Percentiles rank a stretch among this genome's conserved stretches.
phyloP scores from a whole-genome alignment of 768 basidiomycete genomes.

The Phlebiopsis gigantea region DNA sequence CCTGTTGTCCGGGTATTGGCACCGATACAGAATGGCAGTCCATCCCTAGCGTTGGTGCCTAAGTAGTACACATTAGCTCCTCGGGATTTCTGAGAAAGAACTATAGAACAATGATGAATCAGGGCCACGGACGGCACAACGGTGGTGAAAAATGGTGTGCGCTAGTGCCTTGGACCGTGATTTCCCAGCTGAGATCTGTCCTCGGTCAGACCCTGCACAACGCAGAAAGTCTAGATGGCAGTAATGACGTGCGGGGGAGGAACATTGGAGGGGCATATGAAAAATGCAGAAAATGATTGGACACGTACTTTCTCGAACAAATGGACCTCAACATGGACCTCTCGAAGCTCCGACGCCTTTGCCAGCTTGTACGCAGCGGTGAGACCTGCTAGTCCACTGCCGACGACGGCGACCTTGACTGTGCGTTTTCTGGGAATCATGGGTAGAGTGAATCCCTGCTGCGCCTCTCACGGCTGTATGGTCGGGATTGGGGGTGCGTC shows the following conservation, averaged over 20 bases:
- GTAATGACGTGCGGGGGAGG: neutral
- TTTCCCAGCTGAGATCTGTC: neutral
- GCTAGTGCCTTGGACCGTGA: neutral
- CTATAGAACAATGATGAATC: neutral
- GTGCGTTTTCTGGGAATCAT: conserved; percentile 18
- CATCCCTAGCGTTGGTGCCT: conserved; percentile 62
- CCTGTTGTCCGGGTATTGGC: conserved; percentile 28
- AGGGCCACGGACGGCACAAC: neutral
- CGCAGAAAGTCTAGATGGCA: neutral
- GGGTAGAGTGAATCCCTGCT: neutral
- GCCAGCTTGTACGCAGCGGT: conserved; percentile 59
- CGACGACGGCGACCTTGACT: conserved; percentile 64
- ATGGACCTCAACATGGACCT: conserved; percentile 59
- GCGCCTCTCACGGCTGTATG: neutral
- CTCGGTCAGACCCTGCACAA: neutral
- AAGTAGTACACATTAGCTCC: neutral
- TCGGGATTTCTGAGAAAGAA: neutral
- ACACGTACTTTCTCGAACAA: conserved; percentile 65
- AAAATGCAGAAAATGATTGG: neutral
- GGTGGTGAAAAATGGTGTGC: neutral
- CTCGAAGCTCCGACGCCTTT: conserved; percentile 22
- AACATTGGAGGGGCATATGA: neutral
- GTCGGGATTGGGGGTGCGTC: neutral
- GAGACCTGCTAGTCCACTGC: conserved; percentile 70
- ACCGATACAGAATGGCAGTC: conserved; percentile 57